These are phyloP conservation scores for Aspergillus quadrilineatus DNA, from an alignment of 2,329 filamentous ascomycete species.

Conservation along the genomic window DNA sequence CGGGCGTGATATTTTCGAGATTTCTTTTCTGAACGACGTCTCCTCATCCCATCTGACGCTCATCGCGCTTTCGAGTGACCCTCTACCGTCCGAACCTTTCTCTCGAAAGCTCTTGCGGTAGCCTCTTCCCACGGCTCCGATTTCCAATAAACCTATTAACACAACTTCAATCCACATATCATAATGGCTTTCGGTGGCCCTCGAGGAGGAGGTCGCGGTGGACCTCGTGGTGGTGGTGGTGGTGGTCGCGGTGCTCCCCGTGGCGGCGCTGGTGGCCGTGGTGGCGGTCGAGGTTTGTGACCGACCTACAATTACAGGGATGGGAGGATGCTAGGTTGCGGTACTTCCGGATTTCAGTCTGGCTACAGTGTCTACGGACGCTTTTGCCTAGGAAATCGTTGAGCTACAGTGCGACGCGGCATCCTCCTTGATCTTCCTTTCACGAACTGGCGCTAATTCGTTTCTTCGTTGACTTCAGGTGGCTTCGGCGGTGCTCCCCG, in stretches of 20 bases:
- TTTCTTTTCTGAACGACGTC: constrained; percentile 1
- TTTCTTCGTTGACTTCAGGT: constrained; percentile 29
- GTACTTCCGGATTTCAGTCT: not conserved
- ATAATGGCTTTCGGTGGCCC: constrained; percentile 39
- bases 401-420: constrained; percentile 2
- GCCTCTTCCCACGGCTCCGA: constrained; percentile 13
- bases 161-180: constrained; percentile 16
- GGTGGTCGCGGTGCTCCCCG: constrained; percentile 46
- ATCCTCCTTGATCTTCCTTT: constrained; percentile 8
- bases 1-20: constrained; percentile 24
- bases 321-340: not conserved
- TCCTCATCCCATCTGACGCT: not conserved
- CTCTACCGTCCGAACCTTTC: constrained; percentile 13
- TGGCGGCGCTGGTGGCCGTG: constrained; percentile 39
- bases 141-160: constrained; percentile 6
- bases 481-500: constrained; percentile 41
- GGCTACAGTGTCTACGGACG: not conserved
- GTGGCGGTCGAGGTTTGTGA: constrained; percentile 32
- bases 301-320: constrained; percentile 6
- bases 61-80: constrained; percentile 12
- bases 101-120: constrained; percentile 9
- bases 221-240: constrained; percentile 37
- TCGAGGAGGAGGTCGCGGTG: constrained; percentile 28
- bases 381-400: not conserved
- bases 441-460: constrained; percentile 20